Conservation (phyloP, 768 basidiomycete species). For the Pleurotus sapidus region DNA sequence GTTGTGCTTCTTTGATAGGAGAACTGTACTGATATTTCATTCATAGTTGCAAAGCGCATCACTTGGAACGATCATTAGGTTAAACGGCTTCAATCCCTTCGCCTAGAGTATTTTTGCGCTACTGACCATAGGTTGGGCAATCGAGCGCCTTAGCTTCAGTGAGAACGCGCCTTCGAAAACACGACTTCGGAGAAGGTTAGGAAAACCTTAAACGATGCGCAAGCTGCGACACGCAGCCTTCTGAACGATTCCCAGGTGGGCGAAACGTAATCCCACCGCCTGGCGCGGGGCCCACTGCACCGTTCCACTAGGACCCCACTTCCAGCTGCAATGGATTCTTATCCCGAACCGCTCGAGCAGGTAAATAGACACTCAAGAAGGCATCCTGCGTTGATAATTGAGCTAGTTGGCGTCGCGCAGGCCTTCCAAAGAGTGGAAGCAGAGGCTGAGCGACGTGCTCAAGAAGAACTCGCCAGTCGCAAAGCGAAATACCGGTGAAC, state of each 20-base stretch:
- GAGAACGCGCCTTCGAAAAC: not conserved
- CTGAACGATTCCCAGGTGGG: not conserved
- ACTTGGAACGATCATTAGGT: too few relatives aligned
- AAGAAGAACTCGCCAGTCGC: not conserved
- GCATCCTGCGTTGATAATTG: not conserved
- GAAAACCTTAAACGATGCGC: slow-evolving; percentile 2
- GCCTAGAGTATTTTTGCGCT: not conserved
- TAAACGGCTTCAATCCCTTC: too few relatives aligned
- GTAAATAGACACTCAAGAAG: not conserved
- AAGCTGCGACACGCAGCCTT: not conserved
- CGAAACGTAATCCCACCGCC: slow-evolving; percentile 3
- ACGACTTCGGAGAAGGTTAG: slow-evolving; percentile 1
- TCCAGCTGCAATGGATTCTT: not conserved
- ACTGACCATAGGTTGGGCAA: not conserved
- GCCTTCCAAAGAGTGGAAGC: slow-evolving; percentile 9
- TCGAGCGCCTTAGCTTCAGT: not conserved
- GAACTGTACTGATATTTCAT: not conserved
- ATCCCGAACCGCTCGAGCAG: slow-evolving; percentile 7
- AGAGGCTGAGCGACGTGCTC: slow-evolving; percentile 6
- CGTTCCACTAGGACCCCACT: not conserved
- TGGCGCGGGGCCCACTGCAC: not conserved
- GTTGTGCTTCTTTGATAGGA: not conserved
- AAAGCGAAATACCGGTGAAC: not conserved
- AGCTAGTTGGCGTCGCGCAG: not conserved
- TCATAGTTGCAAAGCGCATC: too few relatives aligned